Evolutionary conservation across 331 rosid species (phyloP).

Genomic region (Telfairia occidentalis): DNA sequence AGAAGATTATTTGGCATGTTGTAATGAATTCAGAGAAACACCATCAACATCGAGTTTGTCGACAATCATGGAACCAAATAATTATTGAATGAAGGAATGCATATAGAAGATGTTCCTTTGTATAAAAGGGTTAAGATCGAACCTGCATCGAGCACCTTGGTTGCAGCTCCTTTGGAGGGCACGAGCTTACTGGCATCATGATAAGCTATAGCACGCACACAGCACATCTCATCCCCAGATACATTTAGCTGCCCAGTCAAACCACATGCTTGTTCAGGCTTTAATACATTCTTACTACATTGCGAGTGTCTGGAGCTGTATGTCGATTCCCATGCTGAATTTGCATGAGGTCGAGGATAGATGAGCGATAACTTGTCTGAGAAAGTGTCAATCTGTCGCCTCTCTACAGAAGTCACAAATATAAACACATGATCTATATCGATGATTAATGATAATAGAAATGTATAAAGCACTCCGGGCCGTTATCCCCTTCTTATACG

Average conservation of each 20-base stretch:
- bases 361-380: slow-evolving; percentile 22
- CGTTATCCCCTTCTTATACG: background rate
- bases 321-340: slow-evolving; percentile 37
- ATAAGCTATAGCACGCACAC: slow-evolving; percentile 19
- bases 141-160: slow-evolving; percentile 46
- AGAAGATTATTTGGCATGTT: background rate
- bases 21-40: background rate
- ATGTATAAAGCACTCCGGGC: background rate
- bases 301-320: slow-evolving; percentile 31
- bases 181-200: slow-evolving; percentile 31
- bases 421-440: background rate
- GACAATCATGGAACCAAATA: background rate
- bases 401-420: slow-evolving; percentile 27
- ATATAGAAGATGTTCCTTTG: background rate
- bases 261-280: slow-evolving; percentile 33
- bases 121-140: slow-evolving; percentile 12
- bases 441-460: background rate
- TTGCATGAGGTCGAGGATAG: slow-evolving; percentile 29
- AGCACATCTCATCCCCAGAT: slow-evolving; percentile 22
- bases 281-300: slow-evolving; percentile 40
- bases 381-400: slow-evolving; percentile 34
- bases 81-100: background rate
- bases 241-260: slow-evolving; percentile 14
- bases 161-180: slow-evolving; percentile 28
- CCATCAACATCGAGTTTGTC: background rate